Base-by-base conservation (phyloP, 2,329 filamentous ascomycete genomes). In the Nigrospora oryzae region DNA sequence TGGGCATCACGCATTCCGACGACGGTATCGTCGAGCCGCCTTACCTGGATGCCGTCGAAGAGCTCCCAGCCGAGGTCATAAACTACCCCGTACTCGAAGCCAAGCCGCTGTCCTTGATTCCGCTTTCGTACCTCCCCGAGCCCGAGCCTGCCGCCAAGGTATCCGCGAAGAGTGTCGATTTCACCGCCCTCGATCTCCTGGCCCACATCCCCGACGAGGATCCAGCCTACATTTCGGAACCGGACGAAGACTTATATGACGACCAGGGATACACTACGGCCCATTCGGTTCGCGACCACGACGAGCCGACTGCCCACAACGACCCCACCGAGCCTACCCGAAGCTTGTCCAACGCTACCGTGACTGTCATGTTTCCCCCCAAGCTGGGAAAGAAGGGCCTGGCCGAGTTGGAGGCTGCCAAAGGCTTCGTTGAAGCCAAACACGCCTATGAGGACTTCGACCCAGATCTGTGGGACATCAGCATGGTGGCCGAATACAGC, bases 401-500 rank as follows among this genome's bases (percentile, higher is more conserved):
- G 57, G 77, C 79, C 34, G 89, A 97, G 66, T 72, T 97, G 36
- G 81, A 84, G 13, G 63, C 71, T 15, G 77, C 77, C 3, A 83
- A 77, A 56, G 60, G 73, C 7, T 74, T 83, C 49, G 86, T 95
- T 13, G 79, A 88, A 53, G 66, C 69, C 30, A 81, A 77, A 28
- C 75, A 79, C 23, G 81, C 80, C 1, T 63, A 69, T 5, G 86
- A 93, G 46, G 89, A 95, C 46, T 71, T 89, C 38, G 86, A 95
- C 50, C 91, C 96, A 52, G 91, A 97, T 61, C 73, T 77, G 43
- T 95, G 86, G 81, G 93, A 97, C 60, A 89, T 91, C 32, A 95
- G 87, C 61, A 97, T 98, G 93, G 93, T 97, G 42, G 86, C 90
- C 11, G 91, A 97, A 61, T 98, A 98, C 59, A 85, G 86, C 40